Conservation (phyloP, 225 moss, liverwort and hornwort genomes). For the Straminergon stramineum region DNA sequence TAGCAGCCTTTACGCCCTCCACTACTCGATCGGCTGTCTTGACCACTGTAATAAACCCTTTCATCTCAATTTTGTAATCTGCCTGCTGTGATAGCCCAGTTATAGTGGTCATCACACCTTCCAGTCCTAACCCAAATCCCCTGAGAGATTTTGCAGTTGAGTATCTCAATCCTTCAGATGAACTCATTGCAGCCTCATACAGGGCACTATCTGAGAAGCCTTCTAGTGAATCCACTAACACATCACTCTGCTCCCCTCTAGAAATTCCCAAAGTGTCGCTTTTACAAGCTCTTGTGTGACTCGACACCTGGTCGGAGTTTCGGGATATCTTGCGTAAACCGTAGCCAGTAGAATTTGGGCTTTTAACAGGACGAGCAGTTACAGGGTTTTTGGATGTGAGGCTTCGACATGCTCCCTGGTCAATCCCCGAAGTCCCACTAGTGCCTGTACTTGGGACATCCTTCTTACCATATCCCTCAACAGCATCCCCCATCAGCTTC, state of each 20-base stretch:
- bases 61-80: conserved; percentile 37
- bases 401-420: conserved; percentile 4
- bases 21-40: conserved; percentile 73
- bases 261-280: background rate
- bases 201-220: background rate
- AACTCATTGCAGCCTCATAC: background rate
- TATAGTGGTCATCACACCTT: conserved; percentile 41
- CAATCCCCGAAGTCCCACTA: background rate
- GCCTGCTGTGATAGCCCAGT: conserved; percentile 21
- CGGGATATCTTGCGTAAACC: conserved; percentile 15
- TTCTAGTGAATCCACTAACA: background rate
- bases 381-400: conserved; percentile 3
- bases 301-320: conserved; percentile 1
- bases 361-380: conserved; percentile 3
- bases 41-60: conserved; percentile 51
- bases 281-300: conserved; percentile 10
- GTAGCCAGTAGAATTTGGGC: conserved; percentile 7
- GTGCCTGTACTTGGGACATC: background rate
- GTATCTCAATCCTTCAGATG: background rate
- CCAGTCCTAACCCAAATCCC: conserved; percentile 16
- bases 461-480: background rate
- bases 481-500: conserved; percentile 19
- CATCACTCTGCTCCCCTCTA: background rate
- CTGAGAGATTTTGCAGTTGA: background rate
- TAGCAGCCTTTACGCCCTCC: conserved; percentile 67